A percentile compares a stretch with the other conserved stretches of the same genome.
Conservation (phyloP, 352 stramenopile species). For the Phytophthora pistaciae region DNA sequence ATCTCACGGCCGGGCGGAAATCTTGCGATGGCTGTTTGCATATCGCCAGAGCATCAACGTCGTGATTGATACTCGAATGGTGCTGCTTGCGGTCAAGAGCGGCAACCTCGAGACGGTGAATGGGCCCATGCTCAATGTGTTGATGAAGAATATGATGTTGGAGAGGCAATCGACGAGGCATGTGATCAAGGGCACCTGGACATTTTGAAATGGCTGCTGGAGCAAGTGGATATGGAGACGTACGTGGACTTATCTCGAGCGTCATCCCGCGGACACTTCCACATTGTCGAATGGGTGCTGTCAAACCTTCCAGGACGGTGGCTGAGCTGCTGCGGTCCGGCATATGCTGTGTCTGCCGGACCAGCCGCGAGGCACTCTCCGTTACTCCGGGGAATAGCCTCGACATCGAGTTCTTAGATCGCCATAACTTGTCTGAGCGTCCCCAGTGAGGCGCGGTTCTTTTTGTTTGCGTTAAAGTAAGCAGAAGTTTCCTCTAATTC, state of each 20-base stretch:
- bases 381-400: too few species aligned
- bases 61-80: too few species aligned
- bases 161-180: background rate
- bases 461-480: too few species aligned
- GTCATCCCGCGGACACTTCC: background rate
- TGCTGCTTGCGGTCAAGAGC: background rate
- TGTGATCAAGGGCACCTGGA: background rate
- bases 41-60: background rate
- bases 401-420: too few species aligned
- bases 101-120: background rate
- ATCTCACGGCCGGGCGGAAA: background rate
- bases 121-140: background rate
- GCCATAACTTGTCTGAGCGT: too few species aligned
- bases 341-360: too few species aligned
- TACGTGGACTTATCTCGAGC: background rate
- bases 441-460: too few species aligned
- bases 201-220: background rate
- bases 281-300: background rate
- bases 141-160: background rate
- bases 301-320: too few species aligned
- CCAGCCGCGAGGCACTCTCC: too few species aligned
- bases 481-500: too few species aligned
- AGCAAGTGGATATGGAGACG: background rate
- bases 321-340: too few species aligned
- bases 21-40: background rate